A percentile compares a stretch with the other conserved stretches of the same genome.
Evolutionary conservation across 2,329 filamentous ascomycete species (phyloP).

Genomic region (Neodidymelliopsis sp.): DNA sequence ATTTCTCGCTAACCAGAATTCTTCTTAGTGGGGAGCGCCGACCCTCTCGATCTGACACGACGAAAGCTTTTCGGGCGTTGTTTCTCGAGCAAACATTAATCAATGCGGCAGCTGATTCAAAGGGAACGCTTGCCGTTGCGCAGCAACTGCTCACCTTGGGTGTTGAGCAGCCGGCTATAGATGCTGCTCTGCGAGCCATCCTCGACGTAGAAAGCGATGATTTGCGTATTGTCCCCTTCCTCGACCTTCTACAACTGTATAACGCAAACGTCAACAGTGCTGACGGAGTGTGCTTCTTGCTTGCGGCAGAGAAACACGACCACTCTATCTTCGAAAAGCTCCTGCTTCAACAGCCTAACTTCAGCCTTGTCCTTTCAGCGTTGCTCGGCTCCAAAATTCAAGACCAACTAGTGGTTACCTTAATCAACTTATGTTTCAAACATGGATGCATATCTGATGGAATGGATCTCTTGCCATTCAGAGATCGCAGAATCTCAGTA

Average conservation of each 20-base stretch:
- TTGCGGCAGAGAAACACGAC: slow-evolving; percentile 36
- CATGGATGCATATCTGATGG: slow-evolving; percentile 43
- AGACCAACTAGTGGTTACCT: slow-evolving; percentile 55
- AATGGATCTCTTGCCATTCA: slow-evolving; percentile 20
- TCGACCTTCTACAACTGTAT: slow-evolving; percentile 37
- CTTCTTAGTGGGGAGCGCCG: slow-evolving; percentile 54
- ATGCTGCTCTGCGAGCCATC: slow-evolving; percentile 33
- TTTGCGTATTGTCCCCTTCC: slow-evolving; percentile 18
- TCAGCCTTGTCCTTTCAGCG: slow-evolving; percentile 62
- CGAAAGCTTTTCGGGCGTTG: slow-evolving; percentile 37
- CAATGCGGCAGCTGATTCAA: background rate
- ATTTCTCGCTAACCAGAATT: slow-evolving; percentile 58
- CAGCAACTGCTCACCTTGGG: slow-evolving; percentile 35
- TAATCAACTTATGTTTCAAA: slow-evolving; percentile 64
- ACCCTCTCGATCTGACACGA: slow-evolving; percentile 35
- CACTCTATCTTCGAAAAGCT: slow-evolving; percentile 35
- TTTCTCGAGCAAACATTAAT: slow-evolving; percentile 27
- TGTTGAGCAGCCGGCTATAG: slow-evolving; percentile 40
- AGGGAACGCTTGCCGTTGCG: slow-evolving; percentile 23
- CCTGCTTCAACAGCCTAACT: slow-evolving; percentile 55
- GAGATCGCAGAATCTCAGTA: slow-evolving; percentile 22
- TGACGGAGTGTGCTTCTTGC: slow-evolving; percentile 41
- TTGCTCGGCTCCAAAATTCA: slow-evolving; percentile 62
- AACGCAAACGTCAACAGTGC: slow-evolving; percentile 41
- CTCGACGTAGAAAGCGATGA: slow-evolving; percentile 24